Percentiles rank a stretch among this genome's conserved stretches.
Conservation (phyloP, 495 filamentous ascomycete genomes). For the Mycothermus thermophilus region DNA sequence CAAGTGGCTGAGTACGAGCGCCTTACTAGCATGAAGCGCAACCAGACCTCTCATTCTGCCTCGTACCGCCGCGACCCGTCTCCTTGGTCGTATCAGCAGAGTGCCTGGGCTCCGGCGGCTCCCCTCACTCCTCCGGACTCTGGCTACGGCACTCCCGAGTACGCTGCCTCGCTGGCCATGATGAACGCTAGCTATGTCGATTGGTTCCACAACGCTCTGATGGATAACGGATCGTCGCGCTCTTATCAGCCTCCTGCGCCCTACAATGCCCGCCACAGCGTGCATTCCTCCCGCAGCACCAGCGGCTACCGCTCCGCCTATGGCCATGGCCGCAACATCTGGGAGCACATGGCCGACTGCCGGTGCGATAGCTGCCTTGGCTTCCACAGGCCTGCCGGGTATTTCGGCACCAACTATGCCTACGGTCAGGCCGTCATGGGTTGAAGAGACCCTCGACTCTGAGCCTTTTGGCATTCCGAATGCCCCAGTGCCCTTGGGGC, state of each 20-base stretch:
- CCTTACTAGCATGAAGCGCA: slow-evolving; percentile 26
- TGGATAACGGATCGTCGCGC: slow-evolving; percentile 15
- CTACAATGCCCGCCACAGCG: slow-evolving; percentile 39
- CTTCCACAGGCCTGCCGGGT: slow-evolving; percentile 42
- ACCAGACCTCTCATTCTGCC: slow-evolving; percentile 28
- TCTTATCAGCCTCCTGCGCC: slow-evolving; percentile 22
- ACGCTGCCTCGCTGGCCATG: slow-evolving; percentile 29
- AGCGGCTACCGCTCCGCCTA: slow-evolving; percentile 26
- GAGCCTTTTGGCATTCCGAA: no score
- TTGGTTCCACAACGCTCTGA: slow-evolving; percentile 29
- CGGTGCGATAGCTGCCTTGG: slow-evolving; percentile 49
- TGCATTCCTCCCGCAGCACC: slow-evolving; percentile 23
- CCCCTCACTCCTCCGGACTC: slow-evolving; percentile 38
- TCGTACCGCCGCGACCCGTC: slow-evolving; percentile 38
- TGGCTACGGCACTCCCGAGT: slow-evolving; percentile 38
- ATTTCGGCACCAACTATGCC: slow-evolving; percentile 47
- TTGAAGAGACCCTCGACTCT: slow-evolving; percentile 17
- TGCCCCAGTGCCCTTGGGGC: no score
- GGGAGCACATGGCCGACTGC: slow-evolving; percentile 52
- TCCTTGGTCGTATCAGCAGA: slow-evolving; percentile 18
- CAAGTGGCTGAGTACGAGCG: slow-evolving; percentile 39
- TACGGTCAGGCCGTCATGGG: slow-evolving; percentile 55
- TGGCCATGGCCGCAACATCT: slow-evolving; percentile 43
- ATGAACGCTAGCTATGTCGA: slow-evolving; percentile 32
- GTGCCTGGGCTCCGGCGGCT: slow-evolving; percentile 24